Evolutionary conservation across 2,329 filamentous ascomycete species (phyloP), one percentile per base, ranked within the genome.

Genomic region (Ceratocystis destructans): DNA sequence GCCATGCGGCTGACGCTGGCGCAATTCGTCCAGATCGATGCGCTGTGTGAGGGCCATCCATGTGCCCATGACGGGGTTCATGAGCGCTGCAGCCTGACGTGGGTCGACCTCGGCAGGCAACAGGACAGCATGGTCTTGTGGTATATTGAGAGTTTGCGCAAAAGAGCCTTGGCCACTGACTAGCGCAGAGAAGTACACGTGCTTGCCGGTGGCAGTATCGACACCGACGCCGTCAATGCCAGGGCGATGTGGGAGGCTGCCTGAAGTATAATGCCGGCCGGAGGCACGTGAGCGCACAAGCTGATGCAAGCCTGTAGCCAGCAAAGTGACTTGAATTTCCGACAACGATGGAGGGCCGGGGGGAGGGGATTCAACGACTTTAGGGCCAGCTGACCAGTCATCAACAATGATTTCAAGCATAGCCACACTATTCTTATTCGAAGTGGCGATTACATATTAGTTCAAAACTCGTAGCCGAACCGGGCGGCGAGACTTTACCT

Each of bases 11-110:
- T 12, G 10, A 22, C 28, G 17, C 28, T 44, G 59, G 0, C 6
- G 20, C 31, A 64, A 37, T 15, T 50, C 37, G 6, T 10, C 46
- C 45, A 66, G 4, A 3, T 68, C 69, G 0, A 77, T 77, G 5
- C 82, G 76, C 48, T 77, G 74, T 25, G 74, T 76, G 45, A 85
- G 73, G 3, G 81, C 82, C 81, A 85, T 82, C 82, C 82, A 85
- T 50, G 77, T 78, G 64, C 78, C 79, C 75, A 82, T 78, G 31
- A 78, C 80, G 0, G 82, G 82, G 69, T 85, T 85, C 48, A 79
- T 75, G 64, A 80, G 74, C 0, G 77, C 81, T 0, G 83, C 83
- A n/a, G 81, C 76, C 33, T 78, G 75, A 0, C 78, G 72, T 0
- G 79, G 75, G 69, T 83, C 79, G 7, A 79, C 75, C 3, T 73